Conservation (phyloP, 257 asterid genomes). For the Verbascum thapsus region DNA sequence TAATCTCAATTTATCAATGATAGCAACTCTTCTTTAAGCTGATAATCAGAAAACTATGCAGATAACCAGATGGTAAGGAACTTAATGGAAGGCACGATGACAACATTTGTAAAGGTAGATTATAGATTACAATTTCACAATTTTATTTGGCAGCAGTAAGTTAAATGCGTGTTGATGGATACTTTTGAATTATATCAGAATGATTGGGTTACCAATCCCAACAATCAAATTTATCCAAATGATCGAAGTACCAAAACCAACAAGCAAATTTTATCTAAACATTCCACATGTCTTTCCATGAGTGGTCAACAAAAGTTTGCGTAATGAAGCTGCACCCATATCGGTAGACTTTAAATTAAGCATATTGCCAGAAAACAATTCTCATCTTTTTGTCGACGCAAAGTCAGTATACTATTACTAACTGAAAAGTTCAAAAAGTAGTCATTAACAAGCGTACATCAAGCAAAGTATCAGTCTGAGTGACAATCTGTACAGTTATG, state of each 20-base stretch:
- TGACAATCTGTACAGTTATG: neutral
- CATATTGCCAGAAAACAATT: neutral
- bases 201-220: too few species aligned
- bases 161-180: too few species aligned
- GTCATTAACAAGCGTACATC: conserved; percentile 1
- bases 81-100: neutral
- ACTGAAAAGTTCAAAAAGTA: neutral
- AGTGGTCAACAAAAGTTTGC: too few species aligned
- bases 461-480: neutral
- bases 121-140: neutral
- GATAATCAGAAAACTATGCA: neutral
- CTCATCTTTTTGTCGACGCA: neutral
- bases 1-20: neutral
- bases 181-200: too few species aligned
- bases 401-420: neutral
- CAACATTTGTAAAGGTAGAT: conserved; percentile 1
- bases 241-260: too few species aligned
- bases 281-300: too few species aligned
- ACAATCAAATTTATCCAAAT: too few species aligned
- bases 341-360: neutral
- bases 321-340: too few species aligned
- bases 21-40: neutral
- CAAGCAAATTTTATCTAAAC: too few species aligned
- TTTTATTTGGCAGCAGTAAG: too few species aligned
- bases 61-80: neutral